Conservation (phyloP, 768 basidiomycete genomes). For the Suillus occidentalis region DNA sequence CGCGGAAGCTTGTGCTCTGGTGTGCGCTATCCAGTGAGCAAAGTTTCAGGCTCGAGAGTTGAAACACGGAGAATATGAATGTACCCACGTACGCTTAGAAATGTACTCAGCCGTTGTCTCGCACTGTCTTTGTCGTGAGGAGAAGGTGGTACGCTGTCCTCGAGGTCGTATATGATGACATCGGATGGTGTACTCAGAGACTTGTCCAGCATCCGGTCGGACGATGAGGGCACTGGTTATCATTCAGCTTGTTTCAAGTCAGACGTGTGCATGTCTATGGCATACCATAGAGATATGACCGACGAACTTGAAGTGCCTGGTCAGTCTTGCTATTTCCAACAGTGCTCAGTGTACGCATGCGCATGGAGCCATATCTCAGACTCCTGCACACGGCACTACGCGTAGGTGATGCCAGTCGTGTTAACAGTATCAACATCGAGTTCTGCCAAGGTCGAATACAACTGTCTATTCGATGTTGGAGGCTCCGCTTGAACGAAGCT, state of each 20-base stretch:
- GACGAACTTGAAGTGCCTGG: slow-evolving; percentile 1
- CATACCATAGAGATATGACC: slow-evolving; percentile 5
- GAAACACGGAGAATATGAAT: slow-evolving; percentile 5
- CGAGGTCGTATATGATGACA: slow-evolving; percentile 83
- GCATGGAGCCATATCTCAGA: not conserved
- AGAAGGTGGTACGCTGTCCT: slow-evolving; percentile 77
- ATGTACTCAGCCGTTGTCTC: slow-evolving; percentile 51
- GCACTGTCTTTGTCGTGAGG: slow-evolving; percentile 58
- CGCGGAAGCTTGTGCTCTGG: slow-evolving; percentile 38
- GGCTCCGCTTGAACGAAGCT: not conserved
- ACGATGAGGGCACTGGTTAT: slow-evolving; percentile 70
- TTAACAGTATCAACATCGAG: not conserved
- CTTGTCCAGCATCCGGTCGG: slow-evolving; percentile 80
- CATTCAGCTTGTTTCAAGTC: not conserved
- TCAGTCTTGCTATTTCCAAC: not conserved
- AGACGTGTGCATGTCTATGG: not conserved
- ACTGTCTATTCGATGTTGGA: not conserved
- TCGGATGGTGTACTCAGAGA: slow-evolving; percentile 66
- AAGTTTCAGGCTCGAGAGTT: not conserved
- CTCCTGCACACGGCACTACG: not conserved
- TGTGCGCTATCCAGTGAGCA: slow-evolving; percentile 22
- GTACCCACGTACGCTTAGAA: slow-evolving; percentile 48
- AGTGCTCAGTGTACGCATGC: not conserved
- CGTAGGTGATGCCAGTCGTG: not conserved
- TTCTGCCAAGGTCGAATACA: not conserved